Evolutionary conservation across 345 rosid genomes (phyloP).

Genomic region (Aquilaria yunnanensis): DNA sequence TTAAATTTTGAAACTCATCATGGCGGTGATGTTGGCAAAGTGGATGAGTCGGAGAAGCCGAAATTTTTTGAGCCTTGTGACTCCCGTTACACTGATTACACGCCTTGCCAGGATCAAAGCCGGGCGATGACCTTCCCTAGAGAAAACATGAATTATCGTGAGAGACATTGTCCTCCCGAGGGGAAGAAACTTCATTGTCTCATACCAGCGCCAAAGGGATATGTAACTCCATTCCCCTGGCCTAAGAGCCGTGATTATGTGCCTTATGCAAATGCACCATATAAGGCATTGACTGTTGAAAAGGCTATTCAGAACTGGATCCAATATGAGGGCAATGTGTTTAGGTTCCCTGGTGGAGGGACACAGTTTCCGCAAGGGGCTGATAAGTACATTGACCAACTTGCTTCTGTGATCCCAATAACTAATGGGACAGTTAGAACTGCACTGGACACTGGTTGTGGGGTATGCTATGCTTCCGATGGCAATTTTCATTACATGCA

Average conservation of each 20-base stretch:
- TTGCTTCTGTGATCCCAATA: constrained; percentile 88
- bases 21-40: constrained; percentile 44
- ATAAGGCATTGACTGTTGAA: constrained; percentile 95
- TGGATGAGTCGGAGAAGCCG: constrained; percentile 44
- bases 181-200: constrained; percentile 74
- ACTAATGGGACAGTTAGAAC: constrained; percentile 92
- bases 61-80: constrained; percentile 63
- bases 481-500: constrained; percentile 3
- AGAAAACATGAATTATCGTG: constrained; percentile 84
- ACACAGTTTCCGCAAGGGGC: constrained; percentile 99
- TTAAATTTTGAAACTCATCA: constrained; percentile 92
- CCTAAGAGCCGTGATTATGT: constrained; percentile 98
- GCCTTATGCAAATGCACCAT: constrained; percentile 97
- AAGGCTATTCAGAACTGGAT: constrained; percentile 99
- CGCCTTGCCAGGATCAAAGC: constrained; percentile 94
- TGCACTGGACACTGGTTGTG: constrained; percentile 96
- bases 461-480: constrained; percentile 49
- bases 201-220: constrained; percentile 90
- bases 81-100: constrained; percentile 68
- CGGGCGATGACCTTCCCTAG: constrained; percentile 99
- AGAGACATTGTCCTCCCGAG: constrained; percentile 85
- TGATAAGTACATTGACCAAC: constrained; percentile 88
- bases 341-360: constrained; percentile 98
- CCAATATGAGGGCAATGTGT: constrained; percentile 91
- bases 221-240: constrained; percentile 96